Evolutionary conservation across 768 basidiomycete genomes (phyloP).

Genomic region (Neoboletus magnificus): DNA sequence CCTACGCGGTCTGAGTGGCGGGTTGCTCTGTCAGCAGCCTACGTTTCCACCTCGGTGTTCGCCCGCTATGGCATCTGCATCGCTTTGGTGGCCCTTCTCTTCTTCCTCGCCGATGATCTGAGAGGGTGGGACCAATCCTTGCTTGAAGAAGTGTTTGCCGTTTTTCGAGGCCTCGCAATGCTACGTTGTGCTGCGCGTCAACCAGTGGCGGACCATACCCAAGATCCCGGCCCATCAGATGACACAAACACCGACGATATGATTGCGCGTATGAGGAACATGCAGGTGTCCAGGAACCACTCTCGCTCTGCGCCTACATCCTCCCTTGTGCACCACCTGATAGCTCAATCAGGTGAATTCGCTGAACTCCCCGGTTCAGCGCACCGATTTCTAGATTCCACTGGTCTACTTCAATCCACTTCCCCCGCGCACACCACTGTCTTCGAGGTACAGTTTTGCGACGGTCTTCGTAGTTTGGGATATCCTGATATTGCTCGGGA

Average conservation of each 20-base stretch:
- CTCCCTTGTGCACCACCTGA: conserved; percentile 62
- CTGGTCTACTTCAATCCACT: conserved; percentile 63
- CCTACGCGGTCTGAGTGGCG: conserved; percentile 59
- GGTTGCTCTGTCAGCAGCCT: conserved; percentile 58
- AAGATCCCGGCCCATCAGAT: conserved; percentile 31
- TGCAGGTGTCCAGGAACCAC: conserved; percentile 62
- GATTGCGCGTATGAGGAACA: conserved; percentile 59
- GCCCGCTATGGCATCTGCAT: conserved; percentile 76
- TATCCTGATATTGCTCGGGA: conserved; percentile 60
- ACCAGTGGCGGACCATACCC: conserved; percentile 42
- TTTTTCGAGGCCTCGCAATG: conserved; percentile 76
- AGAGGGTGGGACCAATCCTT: conserved; percentile 60
- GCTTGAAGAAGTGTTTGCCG: conserved; percentile 71
- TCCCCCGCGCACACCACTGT: conserved; percentile 65
- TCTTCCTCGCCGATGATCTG: conserved; percentile 68
- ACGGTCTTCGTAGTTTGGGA: conserved; percentile 60
- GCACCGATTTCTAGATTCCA: conserved; percentile 66
- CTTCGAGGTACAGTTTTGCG: conserved; percentile 71
- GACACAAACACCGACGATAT: conserved; percentile 58
- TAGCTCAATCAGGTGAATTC: conserved; percentile 49
- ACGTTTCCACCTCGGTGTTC: conserved; percentile 57
- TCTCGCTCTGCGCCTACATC: conserved; percentile 48
- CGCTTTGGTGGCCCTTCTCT: conserved; percentile 60
- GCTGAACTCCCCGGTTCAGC: conserved; percentile 55
- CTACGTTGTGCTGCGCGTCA: conserved; percentile 59